phyloP scores from a whole-genome alignment of 2,329 filamentous ascomycete species.

The Pleoardoris graminearum region DNA sequence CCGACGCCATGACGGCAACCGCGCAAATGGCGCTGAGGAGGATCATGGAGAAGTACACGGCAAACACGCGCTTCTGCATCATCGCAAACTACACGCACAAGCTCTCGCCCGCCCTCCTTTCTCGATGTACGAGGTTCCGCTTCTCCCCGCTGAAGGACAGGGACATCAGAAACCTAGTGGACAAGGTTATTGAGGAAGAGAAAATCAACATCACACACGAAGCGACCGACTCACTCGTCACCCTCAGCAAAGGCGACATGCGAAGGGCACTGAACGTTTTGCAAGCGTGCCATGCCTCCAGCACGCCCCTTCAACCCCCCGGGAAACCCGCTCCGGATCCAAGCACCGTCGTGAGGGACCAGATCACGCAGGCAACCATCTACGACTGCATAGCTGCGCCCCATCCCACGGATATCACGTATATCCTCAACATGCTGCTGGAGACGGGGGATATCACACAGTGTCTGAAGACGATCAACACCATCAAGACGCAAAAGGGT shows the following conservation, averaged over 20 bases:
- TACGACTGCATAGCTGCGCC: constrained; percentile 98
- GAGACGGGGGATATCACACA: constrained; percentile 85
- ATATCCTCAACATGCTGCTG: constrained; percentile 82
- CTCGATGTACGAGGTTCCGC: constrained; percentile 89
- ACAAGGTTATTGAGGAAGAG: constrained; percentile 88
- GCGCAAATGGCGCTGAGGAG: constrained; percentile 95
- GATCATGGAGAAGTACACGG: constrained; percentile 99
- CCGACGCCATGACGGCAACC: constrained; percentile 99
- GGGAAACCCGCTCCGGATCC: constrained; percentile 52
- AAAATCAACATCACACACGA: constrained; percentile 78
- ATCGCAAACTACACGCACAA: constrained; percentile 99
- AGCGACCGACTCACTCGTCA: constrained; percentile 81
- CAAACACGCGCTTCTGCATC: constrained; percentile 96
- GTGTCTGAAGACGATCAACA: constrained; percentile 84
- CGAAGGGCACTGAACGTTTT: constrained; percentile 90
- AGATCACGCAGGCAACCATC: constrained; percentile 88
- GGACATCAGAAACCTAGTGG: constrained; percentile 83
- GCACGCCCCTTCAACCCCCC: constrained; percentile 60
- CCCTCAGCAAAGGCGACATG: constrained; percentile 94
- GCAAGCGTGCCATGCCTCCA: constrained; percentile 94
- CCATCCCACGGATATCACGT: constrained; percentile 82
- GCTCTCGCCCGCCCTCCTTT: constrained; percentile 87
- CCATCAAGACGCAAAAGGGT: constrained; percentile 81
- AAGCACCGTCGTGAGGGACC: constrained; percentile 72
- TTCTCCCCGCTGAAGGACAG: constrained; percentile 90